Conservation (phyloP, 176 grass and related monocot species). For the Miscanthus lutarioriparius region DNA sequence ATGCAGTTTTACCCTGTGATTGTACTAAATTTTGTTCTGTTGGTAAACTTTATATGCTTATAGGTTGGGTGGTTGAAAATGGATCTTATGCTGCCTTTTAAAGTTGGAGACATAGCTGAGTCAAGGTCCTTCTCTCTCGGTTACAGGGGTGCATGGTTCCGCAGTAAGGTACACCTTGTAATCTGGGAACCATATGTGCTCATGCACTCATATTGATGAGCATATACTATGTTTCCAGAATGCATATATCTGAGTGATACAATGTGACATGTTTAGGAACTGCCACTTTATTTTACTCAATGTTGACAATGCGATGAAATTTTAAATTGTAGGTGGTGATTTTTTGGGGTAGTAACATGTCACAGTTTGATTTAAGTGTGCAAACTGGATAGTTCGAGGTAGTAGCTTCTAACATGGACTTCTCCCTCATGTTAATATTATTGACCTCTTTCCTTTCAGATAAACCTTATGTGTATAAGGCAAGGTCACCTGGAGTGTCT, state of each 20-base stretch:
- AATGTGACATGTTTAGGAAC: not conserved
- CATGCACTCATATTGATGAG: not conserved
- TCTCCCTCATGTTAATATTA: not conserved
- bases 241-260: not conserved
- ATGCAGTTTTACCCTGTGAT: not conserved
- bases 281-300: not conserved
- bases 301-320: not conserved
- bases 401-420: not conserved
- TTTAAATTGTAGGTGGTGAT: not conserved
- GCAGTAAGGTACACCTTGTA: conserved; percentile 51
- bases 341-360: not conserved
- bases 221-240: not conserved
- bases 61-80: conserved; percentile 26
- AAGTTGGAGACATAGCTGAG: conserved; percentile 45
- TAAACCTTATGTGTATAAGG: conserved; percentile 34
- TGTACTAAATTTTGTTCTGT: not conserved
- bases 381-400: not conserved
- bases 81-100: conserved; percentile 52
- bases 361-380: not conserved
- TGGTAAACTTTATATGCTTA: not conserved
- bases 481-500: conserved; percentile 28
- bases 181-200: not conserved
- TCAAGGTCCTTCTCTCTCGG: conserved; percentile 46
- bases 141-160: conserved; percentile 66
- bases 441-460: conserved; percentile 43